A percentile compares a stretch with the other conserved stretches of the same genome.
These are phyloP conservation scores for Saturnispora kantuleensis DNA, from an alignment of 805 yeast species.

Conservation along the genomic window DNA sequence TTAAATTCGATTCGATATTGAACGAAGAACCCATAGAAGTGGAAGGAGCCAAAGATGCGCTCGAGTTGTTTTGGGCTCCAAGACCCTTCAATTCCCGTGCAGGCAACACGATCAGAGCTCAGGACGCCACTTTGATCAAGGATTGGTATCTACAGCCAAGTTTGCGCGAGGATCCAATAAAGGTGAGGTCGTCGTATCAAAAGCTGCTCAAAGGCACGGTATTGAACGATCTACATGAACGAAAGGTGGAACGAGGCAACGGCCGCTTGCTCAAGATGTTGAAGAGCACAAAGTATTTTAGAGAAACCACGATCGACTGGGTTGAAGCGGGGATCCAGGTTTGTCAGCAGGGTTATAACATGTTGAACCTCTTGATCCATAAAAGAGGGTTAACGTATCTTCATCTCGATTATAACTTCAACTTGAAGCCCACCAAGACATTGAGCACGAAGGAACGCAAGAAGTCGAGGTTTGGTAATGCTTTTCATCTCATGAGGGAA, in stretches of 20 bases:
- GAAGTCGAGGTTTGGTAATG: constrained; percentile 90
- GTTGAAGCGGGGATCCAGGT: constrained; percentile 96
- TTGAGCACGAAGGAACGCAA: constrained; percentile 94
- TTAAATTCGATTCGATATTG: constrained; percentile 43
- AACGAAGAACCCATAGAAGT: constrained; percentile 34
- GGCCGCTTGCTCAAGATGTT: constrained; percentile 54
- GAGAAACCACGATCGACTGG: constrained; percentile 92
- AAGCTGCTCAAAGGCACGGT: constrained; percentile 73
- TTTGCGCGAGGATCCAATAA: constrained; percentile 49
- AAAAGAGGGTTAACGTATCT: constrained; percentile 83
- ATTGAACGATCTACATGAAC: constrained; percentile 55
- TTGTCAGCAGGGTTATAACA: constrained; percentile 86
- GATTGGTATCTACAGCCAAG: constrained; percentile 71
- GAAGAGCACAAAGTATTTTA: constrained; percentile 77
- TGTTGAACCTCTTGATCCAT: constrained; percentile 84
- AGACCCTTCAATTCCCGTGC: constrained; percentile 72
- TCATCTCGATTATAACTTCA: constrained; percentile 92
- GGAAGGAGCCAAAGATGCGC: constrained; percentile 43
- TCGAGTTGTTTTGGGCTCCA: constrained; percentile 72
- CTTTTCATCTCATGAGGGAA: constrained; percentile 90
- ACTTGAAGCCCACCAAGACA: constrained; percentile 92
- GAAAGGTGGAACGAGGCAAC: constrained; percentile 35
- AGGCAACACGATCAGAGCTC: constrained; percentile 69
- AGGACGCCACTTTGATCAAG: constrained; percentile 81
- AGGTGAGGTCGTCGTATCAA: constrained; percentile 82